Evolutionary conservation across 768 basidiomycete species (phyloP), one percentile per base, ranked within the genome.

Genomic region (Russula brevipes): DNA sequence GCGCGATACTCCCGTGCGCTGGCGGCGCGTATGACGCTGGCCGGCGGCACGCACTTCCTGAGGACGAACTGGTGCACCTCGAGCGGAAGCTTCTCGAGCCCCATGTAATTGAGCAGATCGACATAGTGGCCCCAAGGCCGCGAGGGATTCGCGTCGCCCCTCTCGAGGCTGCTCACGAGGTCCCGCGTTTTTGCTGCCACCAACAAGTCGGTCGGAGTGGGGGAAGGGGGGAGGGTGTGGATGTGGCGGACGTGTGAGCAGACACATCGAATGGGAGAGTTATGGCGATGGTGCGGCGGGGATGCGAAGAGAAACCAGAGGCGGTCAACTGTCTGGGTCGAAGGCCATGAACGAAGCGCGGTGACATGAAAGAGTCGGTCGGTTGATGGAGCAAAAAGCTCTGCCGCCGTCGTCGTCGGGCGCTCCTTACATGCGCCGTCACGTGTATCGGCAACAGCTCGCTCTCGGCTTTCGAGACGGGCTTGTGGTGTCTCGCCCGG

Each of bases 31-130:
- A 87, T 75, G 33, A 75, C 64, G 14, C 74, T 68, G 35, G 77
- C 73, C 1, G 81, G 70, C 4, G 81, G 81, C 1, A 85, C 82
- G 69, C 87, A 89, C 63, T 78, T 82, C 45, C 87, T 82, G 24
- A 92, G 81, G 60, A 89, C 88, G 45, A 78, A 74, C 69, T 85
- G 87, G 74, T 91, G 89, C 19, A 87, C 65, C 65, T 86, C 79
- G 31, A 88, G 72, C 12, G 89, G 87, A 45, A 91, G 74, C 14
- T 71, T 71, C 36, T 80, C 75, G 66, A 76, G 74, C 39, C 80
- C 84, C 46, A 81, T 69, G 59, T 76, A 71, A 64, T 77, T 77
- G 57, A 87, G 73, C 54, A 87, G 75, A 62, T 82, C 83, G 57
- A 78, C 74, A 73, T 92, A 92, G 68, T 77, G 75, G 35, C 77